phyloP scores from a whole-genome alignment of 208 protist species.

The Trypanosoma rangeli region DNA sequence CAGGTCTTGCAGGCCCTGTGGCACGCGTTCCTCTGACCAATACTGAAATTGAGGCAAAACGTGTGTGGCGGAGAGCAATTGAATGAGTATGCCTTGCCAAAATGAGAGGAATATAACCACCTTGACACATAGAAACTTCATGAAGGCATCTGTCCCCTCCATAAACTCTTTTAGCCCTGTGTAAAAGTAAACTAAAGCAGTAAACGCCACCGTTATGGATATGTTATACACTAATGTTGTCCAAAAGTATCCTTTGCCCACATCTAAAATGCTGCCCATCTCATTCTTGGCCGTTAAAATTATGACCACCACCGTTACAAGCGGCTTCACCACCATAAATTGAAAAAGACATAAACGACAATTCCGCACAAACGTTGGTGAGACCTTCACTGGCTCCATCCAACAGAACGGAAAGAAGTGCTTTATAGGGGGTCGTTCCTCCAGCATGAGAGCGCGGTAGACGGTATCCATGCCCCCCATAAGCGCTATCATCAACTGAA shows the following conservation, averaged over 20 bases:
- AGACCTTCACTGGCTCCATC: constrained; percentile 80
- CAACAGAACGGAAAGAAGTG: constrained; percentile 87
- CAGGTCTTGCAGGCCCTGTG: constrained; percentile 79
- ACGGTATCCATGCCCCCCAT: constrained; percentile 89
- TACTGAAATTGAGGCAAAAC: constrained; percentile 72
- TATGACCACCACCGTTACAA: constrained; percentile 79
- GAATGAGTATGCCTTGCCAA: constrained; percentile 91
- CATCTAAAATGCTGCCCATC: constrained; percentile 77
- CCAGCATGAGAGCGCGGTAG: constrained; percentile 82
- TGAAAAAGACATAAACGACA: constrained; percentile 89
- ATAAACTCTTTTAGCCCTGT: constrained; percentile 83
- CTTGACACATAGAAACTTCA: constrained; percentile 94
- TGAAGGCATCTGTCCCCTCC: constrained; percentile 83
- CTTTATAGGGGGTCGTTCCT: constrained; percentile 69
- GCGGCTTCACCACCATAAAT: constrained; percentile 92
- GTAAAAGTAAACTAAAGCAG: constrained; percentile 92
- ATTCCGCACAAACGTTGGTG: constrained; percentile 84
- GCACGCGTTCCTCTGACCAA: constrained; percentile 71
- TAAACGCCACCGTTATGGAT: constrained; percentile 92
- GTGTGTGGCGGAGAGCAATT: constrained; percentile 64
- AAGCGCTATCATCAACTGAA: constrained; percentile 92
- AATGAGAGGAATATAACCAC: constrained; percentile 92
- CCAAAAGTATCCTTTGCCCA: constrained; percentile 88
- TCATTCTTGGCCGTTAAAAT: constrained; percentile 71
- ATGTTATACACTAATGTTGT: constrained; percentile 91